Evolutionary conservation across 208 protist species (phyloP), one percentile per base, ranked within the genome.

Genomic region (Crithidia mellificae): DNA sequence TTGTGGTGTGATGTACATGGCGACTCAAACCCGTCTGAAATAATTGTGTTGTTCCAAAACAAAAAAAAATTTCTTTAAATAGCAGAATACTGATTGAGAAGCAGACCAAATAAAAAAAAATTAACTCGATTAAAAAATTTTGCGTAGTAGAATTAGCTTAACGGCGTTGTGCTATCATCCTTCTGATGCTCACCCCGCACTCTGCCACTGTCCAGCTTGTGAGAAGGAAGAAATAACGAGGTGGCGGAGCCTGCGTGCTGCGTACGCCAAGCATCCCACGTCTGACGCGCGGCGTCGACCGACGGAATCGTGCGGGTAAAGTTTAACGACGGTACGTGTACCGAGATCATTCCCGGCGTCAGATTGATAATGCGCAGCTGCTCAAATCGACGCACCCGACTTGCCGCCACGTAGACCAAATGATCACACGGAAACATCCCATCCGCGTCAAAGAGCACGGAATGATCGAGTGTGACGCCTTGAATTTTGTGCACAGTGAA

Each of bases 401-500:
- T 95, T 0, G 86, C 83, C 6, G 88, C 90, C 14, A 95, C 90
- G 65, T 97, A 97, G 6, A 97, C 79, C n/a, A 95, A 56, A 56
- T 97, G 92, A 36, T 91, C 74, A 63, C 90, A 94, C 0, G 82
- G 84, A 53, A 94, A 97, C 69, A 92, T 87, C 0, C 71, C 62
- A 2, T 68, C 74, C 1, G 77, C 81, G 46, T 97, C 92, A 52
- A 97, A 90, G 30, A 94, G 67, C 9, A 97, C 64, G 9, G 81
- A 44, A 50, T 80, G 65, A 47, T 87, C 64, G 29, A 97, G 77
- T 2, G 90, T 95, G 20, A 97, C 39, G 25, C 92, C 92, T 68
- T 97, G 92, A 4, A 90, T 74, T 58, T 95, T 95, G 80, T 97
- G 92, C 30, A 97, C 90, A 0, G 92, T 97, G 49, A 95, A 97